Evolutionary conservation across 2,329 filamentous ascomycete genomes (phyloP).

Genomic region (Colletotrichum destructivum): DNA sequence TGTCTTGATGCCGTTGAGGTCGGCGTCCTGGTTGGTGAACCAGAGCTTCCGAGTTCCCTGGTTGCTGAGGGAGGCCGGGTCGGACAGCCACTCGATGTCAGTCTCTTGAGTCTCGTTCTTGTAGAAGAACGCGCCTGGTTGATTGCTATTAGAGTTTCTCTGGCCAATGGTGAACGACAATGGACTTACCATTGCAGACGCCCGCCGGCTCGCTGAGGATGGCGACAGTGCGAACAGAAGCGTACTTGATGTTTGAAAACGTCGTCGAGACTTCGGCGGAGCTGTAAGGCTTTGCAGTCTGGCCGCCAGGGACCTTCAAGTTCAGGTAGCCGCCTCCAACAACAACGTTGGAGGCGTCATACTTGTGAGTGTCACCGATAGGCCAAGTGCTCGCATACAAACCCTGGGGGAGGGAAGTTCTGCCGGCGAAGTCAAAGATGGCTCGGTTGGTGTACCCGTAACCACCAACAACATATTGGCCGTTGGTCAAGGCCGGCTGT

Average conservation of each 20-base stretch:
- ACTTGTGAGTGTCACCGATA: constrained; percentile 36
- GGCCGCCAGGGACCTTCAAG: constrained; percentile 48
- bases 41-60: constrained; percentile 47
- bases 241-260: constrained; percentile 49
- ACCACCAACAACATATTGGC: constrained; percentile 47
- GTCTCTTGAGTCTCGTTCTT: constrained; percentile 48
- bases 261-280: constrained; percentile 46
- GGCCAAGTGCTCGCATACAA: constrained; percentile 46
- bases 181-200: constrained; percentile 49
- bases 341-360: constrained; percentile 41
- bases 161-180: not conserved
- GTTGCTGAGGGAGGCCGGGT: constrained; percentile 48
- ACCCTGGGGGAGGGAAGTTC: constrained; percentile 45
- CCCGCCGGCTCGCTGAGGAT: constrained; percentile 49
- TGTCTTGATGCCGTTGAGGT: constrained; percentile 44
- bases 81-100: constrained; percentile 53
- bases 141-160: not conserved
- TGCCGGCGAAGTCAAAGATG: constrained; percentile 44
- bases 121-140: constrained; percentile 51
- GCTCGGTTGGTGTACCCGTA: constrained; percentile 46
- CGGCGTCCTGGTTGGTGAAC: constrained; percentile 51
- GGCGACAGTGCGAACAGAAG: constrained; percentile 49
- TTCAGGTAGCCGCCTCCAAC: constrained; percentile 49
- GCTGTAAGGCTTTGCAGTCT: constrained; percentile 46
- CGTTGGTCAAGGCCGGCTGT: constrained; percentile 21